phyloP scores from a whole-genome alignment of 176 grass and related monocot species.

The Raddia distichophylla region DNA sequence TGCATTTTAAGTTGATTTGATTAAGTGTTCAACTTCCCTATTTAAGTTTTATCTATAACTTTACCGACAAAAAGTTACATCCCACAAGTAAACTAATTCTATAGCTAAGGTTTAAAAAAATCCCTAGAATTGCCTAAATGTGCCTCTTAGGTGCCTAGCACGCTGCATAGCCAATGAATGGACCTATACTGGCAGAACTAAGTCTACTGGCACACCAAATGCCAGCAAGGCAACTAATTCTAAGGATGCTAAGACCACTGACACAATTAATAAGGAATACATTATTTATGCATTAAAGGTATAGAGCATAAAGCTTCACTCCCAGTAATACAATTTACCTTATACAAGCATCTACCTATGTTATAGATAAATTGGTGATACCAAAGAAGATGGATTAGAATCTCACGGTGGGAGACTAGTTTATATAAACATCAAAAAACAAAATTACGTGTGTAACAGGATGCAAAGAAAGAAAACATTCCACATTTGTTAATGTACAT shows the following conservation, averaged over 20 bases:
- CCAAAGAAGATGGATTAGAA: background rate
- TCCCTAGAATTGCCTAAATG: background rate
- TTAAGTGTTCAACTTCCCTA: background rate
- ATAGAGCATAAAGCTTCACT: background rate
- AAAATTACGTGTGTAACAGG: background rate
- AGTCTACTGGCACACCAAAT: background rate
- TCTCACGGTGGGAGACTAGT: background rate
- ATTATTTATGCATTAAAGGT: background rate
- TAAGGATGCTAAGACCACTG: background rate
- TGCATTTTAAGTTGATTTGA: background rate
- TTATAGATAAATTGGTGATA: background rate
- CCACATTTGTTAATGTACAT: background rate
- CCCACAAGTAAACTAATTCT: background rate
- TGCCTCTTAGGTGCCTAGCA: background rate
- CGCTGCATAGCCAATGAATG: background rate
- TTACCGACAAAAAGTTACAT: background rate
- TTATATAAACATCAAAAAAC: background rate
- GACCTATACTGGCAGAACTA: background rate
- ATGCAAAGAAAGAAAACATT: background rate
- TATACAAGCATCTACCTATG: background rate
- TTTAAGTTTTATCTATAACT: background rate
- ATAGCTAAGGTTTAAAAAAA: background rate
- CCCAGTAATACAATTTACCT: background rate
- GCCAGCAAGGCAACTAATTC: background rate
- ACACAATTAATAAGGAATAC: background rate